Evolutionary conservation across 1,284 basidiomycete species (phyloP), one percentile per base, ranked within the genome.

Genomic region (Agroathelia rolfsii): DNA sequence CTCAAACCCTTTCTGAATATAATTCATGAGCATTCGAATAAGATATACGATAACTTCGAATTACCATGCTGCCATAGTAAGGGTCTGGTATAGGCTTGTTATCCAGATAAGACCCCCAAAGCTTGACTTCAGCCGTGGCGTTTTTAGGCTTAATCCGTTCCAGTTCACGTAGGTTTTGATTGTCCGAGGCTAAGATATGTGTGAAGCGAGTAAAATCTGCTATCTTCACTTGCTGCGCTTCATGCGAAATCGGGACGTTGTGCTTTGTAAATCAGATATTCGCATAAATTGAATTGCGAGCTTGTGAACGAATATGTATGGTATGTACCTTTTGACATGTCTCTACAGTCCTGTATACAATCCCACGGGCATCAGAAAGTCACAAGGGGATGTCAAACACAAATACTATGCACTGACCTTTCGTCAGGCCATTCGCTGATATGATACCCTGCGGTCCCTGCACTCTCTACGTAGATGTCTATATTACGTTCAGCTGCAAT

Each of bases 41-140:
- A n/a, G n/a, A n/a, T n/a, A n/a, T n/a, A n/a, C n/a, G n/a, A n/a
- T n/a, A n/a, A n/a, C n/a, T n/a, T n/a, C n/a, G 22, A 49, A 69
- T 52, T 38, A 80, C 80, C 27, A 62, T 55, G 17, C 69, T 68
- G n/a, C 76, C 81, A 41, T 82, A 84, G 52, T 83, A 85, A 5
- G 81, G 81, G 49, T 85, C 82, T 8, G 64, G 58, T 37, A 85
- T 82, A 4, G 72, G 61, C 46, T 67, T 64, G 34, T 62, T 57
- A 49, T 83, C 76, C 3, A 72, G 54, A 50, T 77, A 84, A 5
- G 77, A 78, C n/a, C 82, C 82, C 73, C 79, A 85, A 16, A 85
- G 63, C 10, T 61, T 61, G 17, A 85, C 64, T 26, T 63, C 61
- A 2, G 80, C 78, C 6, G 69, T 75, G 9, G 68, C 52, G 40